Percentiles rank a stretch among this genome's conserved stretches.
Conservation (phyloP, 169 alveolate genomes). For the Plasmodium blacklocki region DNA sequence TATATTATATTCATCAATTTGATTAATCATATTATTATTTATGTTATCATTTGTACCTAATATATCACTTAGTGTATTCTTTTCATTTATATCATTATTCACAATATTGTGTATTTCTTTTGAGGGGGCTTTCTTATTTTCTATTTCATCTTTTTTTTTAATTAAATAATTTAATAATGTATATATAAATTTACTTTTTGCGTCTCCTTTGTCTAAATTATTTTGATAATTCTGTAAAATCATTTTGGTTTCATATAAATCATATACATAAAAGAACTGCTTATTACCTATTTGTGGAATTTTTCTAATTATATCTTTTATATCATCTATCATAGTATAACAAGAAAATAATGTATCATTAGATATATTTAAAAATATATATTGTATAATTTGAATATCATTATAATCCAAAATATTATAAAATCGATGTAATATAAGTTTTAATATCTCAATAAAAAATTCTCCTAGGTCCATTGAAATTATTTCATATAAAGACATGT, state of each 20-base stretch:
- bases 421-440: conserved; percentile 52
- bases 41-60: too few species aligned
- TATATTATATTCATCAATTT: neutral
- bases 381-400: conserved; percentile 58
- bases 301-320: conserved; percentile 5
- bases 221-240: neutral
- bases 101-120: too few species aligned
- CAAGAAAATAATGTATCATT: conserved; percentile 48
- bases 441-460: conserved; percentile 43
- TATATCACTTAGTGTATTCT: too few species aligned
- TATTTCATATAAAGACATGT: conserved; percentile 47
- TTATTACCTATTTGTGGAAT: neutral
- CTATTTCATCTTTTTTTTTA: neutral
- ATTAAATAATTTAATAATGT: conserved; percentile 12
- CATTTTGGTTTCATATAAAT: conserved; percentile 6
- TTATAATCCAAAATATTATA: conserved; percentile 50
- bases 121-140: neutral
- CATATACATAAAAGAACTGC: conserved; percentile 27
- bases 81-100: too few species aligned
- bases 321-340: conserved; percentile 28
- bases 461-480: conserved; percentile 15
- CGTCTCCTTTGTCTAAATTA: neutral
- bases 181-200: neutral
- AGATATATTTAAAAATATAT: conserved; percentile 46
- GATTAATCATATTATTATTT: too few species aligned